Evolutionary conservation across 106 monocot species (phyloP).

Genomic region (Vanilla planifolia): DNA sequence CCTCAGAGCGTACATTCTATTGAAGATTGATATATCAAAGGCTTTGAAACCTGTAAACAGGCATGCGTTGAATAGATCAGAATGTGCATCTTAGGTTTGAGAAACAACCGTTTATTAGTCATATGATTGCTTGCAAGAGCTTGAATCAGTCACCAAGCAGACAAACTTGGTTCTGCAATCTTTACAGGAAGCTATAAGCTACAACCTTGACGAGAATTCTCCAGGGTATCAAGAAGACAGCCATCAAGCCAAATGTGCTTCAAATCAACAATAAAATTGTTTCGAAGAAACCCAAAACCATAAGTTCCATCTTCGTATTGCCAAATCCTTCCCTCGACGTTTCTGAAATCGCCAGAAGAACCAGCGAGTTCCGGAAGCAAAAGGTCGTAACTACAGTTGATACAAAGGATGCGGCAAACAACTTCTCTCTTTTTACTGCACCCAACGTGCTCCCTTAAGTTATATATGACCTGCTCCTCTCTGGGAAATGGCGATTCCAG

Average conservation of each 20-base stretch:
- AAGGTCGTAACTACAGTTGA: constrained; percentile 68
- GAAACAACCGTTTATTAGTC: too few relatives aligned
- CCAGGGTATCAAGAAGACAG: constrained; percentile 49
- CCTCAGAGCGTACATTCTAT: too few relatives aligned
- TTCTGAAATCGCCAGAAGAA: constrained; percentile 33
- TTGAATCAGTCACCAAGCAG: neutral
- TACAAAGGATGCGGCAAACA: constrained; percentile 60
- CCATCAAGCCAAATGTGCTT: constrained; percentile 63
- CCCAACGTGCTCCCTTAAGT: constrained; percentile 32
- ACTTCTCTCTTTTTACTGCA: constrained; percentile 13
- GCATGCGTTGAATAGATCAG: too few relatives aligned
- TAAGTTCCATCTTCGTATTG: constrained; percentile 73
- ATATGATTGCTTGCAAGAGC: too few relatives aligned
- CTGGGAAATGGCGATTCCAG: constrained; percentile 58
- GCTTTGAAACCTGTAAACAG: too few relatives aligned
- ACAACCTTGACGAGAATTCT: neutral
- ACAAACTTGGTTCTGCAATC: neutral
- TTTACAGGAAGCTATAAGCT: neutral
- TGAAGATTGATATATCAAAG: too few relatives aligned
- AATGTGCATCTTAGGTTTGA: too few relatives aligned
- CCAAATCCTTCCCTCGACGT: constrained; percentile 93
- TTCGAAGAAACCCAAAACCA: constrained; percentile 81
- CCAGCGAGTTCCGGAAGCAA: constrained; percentile 40
- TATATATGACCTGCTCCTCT: constrained; percentile 61
- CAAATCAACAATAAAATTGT: constrained; percentile 68